A percentile compares a stretch with the other conserved stretches of the same genome.
Evolutionary conservation across 495 filamentous ascomycete genomes (phyloP).

Genomic region (Bathelium albidoporum): DNA sequence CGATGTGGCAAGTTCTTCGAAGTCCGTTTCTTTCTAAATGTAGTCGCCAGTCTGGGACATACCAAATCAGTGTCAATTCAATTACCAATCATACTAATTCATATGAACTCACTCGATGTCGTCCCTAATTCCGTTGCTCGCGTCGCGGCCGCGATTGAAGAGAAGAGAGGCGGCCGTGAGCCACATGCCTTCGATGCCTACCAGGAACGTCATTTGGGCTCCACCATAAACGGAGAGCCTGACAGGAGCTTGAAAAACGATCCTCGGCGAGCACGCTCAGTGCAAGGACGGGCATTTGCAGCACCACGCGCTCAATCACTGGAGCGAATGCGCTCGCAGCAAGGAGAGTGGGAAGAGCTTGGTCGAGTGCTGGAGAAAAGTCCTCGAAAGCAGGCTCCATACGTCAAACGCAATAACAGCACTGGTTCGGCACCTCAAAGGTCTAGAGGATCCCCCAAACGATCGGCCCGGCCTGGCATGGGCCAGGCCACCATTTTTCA

Average conservation of each 20-base stretch:
- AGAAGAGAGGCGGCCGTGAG: slow-evolving; percentile 28
- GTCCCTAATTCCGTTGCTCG: slow-evolving; percentile 47
- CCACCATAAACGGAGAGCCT: not conserved
- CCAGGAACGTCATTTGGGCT: slow-evolving; percentile 2
- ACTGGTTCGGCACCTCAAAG: not conserved
- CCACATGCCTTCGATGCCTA: slow-evolving; percentile 5
- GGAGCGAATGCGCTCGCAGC: slow-evolving; percentile 26
- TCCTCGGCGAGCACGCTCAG: slow-evolving; percentile 20
- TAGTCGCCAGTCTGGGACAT: slow-evolving; percentile 35
- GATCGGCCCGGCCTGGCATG: not conserved
- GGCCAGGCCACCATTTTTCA: slow-evolving; percentile 1
- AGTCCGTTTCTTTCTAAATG: slow-evolving; percentile 44
- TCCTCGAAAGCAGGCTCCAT: slow-evolving; percentile 22
- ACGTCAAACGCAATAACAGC: not conserved
- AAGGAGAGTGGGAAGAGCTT: slow-evolving; percentile 25
- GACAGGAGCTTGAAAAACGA: slow-evolving; percentile 9
- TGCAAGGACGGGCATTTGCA: slow-evolving; percentile 34
- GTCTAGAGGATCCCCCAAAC: not conserved
- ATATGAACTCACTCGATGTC: slow-evolving; percentile 53
- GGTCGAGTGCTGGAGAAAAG: slow-evolving; percentile 24
- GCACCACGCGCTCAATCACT: slow-evolving; percentile 31
- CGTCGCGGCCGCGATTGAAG: slow-evolving; percentile 46
- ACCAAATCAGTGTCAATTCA: slow-evolving; percentile 42
- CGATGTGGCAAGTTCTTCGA: slow-evolving; percentile 41
- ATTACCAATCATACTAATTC: slow-evolving; percentile 44